A percentile compares a stretch with the other conserved stretches of the same genome.
These are phyloP conservation scores for Cutaneotrichosporon cutaneum DNA, from an alignment of 1,284 basidiomycete genomes.

Conservation along the genomic window DNA sequence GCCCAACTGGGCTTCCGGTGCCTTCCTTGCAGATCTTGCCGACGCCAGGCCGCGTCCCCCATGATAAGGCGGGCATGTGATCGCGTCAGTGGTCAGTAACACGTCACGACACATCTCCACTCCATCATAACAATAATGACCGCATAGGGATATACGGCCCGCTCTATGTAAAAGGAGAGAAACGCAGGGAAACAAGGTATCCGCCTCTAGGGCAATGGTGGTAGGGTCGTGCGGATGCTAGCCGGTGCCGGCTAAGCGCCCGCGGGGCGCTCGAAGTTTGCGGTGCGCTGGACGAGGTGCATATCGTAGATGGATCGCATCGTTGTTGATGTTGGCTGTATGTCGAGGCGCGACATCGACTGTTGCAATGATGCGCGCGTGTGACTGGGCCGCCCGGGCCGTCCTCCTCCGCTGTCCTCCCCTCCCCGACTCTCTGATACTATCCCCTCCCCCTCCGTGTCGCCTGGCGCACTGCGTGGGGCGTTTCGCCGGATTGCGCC, in stretches of 20 bases:
- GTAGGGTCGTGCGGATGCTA: not conserved
- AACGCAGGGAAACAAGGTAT: not conserved
- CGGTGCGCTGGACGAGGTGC: not conserved
- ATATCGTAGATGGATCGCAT: not conserved
- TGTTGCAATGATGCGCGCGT: not conserved
- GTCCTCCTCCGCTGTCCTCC: not conserved
- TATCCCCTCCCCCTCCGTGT: not conserved
- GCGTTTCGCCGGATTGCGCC: not conserved
- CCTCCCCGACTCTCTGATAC: not conserved
- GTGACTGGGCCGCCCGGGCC: not conserved
- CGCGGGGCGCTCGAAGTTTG: not conserved
- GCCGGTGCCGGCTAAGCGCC: no score
- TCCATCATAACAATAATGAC: not conserved
- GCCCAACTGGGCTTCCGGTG: not conserved
- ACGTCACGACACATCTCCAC: not conserved
- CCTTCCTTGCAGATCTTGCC: not conserved
- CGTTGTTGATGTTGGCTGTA: not conserved
- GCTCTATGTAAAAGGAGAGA: not conserved
- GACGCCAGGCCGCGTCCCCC: no score
- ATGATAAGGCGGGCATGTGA: not conserved
- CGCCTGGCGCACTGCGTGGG: not conserved
- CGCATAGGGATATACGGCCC: not conserved
- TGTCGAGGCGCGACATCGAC: not conserved
- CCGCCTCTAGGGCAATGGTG: not conserved
- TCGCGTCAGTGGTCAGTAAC: not conserved